Conservation (phyloP, 805 yeast species). For the Myxozyma udenii region DNA sequence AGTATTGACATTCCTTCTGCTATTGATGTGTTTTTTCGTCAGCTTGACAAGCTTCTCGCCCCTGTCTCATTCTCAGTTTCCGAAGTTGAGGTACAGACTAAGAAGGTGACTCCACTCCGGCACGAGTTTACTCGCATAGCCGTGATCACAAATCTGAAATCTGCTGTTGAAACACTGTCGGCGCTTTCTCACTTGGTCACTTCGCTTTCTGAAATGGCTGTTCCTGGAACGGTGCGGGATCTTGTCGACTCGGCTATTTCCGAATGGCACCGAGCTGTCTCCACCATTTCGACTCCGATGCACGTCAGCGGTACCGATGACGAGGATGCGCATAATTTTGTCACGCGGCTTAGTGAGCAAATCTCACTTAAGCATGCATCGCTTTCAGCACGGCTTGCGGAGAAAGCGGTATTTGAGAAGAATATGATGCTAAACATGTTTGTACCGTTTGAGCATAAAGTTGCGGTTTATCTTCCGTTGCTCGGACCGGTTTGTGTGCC, state of each 20-base stretch:
- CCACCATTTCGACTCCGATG: neutral
- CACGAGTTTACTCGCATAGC: slow-evolving; percentile 52
- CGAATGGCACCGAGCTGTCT: slow-evolving; percentile 43
- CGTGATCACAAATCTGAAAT: slow-evolving; percentile 55
- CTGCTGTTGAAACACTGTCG: slow-evolving; percentile 64
- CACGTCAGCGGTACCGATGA: neutral
- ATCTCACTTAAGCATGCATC: slow-evolving; percentile 39
- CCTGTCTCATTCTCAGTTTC: slow-evolving; percentile 53
- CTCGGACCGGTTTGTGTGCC: slow-evolving; percentile 82
- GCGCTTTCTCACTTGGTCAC: slow-evolving; percentile 68
- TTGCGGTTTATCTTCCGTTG: slow-evolving; percentile 89
- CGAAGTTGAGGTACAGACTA: neutral
- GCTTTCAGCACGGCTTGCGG: slow-evolving; percentile 59
- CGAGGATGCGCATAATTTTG: neutral
- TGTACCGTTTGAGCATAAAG: slow-evolving; percentile 92
- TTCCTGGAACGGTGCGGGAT: slow-evolving; percentile 66
- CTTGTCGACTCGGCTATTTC: slow-evolving; percentile 55
- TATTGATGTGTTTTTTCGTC: slow-evolving; percentile 69
- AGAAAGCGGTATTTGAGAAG: slow-evolving; percentile 82
- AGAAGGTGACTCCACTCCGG: slow-evolving; percentile 8
- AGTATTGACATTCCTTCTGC: slow-evolving; percentile 42
- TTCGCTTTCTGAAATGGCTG: slow-evolving; percentile 73
- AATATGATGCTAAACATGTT: slow-evolving; percentile 94
- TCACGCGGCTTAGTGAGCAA: slow-evolving; percentile 3
- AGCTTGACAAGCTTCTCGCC: slow-evolving; percentile 69